A percentile compares a stretch with the other conserved stretches of the same genome.
Evolutionary conservation across 2,329 filamentous ascomycete species (phyloP).

Genomic region (Hypomyces perniciosus): DNA sequence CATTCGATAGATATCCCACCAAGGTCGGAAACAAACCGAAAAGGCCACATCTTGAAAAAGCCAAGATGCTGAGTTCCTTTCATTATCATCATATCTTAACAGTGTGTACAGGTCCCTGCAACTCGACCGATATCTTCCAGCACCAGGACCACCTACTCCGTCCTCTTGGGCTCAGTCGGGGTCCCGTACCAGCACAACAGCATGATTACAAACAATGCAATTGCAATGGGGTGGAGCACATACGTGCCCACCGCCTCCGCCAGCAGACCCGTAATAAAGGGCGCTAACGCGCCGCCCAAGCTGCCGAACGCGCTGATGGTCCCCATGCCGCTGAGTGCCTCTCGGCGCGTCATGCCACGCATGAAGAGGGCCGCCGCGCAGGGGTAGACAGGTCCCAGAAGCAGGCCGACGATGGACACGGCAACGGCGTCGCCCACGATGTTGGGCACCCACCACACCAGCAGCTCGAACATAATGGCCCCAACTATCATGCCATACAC

Average conservation of each 20-base stretch:
- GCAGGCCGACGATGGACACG: constrained; percentile 63
- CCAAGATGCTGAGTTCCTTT: no score
- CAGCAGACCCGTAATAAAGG: constrained; percentile 59
- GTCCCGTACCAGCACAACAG: constrained; percentile 56
- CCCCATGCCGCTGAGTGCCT: constrained; percentile 60
- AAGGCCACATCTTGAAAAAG: no score
- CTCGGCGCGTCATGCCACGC: constrained; percentile 50
- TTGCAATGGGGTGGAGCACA: constrained; percentile 61
- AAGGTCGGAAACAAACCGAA: no score
- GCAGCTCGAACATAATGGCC: constrained; percentile 61
- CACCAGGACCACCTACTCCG: constrained; percentile 38
- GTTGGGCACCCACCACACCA: constrained; percentile 74
- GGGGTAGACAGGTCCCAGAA: constrained; percentile 75
- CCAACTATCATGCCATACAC: constrained; percentile 58
- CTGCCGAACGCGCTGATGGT: constrained; percentile 66
- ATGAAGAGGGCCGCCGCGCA: constrained; percentile 62
- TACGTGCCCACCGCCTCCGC: constrained; percentile 58
- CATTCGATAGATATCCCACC: no score
- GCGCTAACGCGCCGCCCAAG: constrained; percentile 60
- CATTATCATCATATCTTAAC: no score
- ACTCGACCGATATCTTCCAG: no score
- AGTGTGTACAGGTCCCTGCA: no score
- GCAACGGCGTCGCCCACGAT: constrained; percentile 64
- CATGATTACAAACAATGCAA: constrained; percentile 61
- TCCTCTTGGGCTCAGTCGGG: constrained; percentile 53